phyloP scores from a whole-genome alignment of 2,329 filamentous ascomycete species.

The Aspergillus pseudoglaucus region DNA sequence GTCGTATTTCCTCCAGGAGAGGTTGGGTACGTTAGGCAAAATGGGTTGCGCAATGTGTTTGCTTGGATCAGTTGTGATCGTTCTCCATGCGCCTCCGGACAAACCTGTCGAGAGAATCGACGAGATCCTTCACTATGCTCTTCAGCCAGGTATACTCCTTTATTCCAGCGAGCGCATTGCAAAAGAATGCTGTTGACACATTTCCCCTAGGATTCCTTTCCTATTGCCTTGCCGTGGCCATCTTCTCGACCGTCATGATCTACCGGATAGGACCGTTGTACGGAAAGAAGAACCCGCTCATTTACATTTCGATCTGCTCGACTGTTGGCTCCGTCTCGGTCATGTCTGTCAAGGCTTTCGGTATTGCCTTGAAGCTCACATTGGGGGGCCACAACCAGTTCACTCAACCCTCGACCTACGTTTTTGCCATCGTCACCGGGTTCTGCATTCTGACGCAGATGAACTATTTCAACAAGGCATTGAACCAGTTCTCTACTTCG shows the following conservation, averaged over 20 bases:
- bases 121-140: conserved; percentile 81
- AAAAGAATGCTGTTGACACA: conserved; percentile 3
- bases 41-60: conserved; percentile 94
- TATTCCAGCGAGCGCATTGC: background rate
- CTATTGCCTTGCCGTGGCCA: conserved; percentile 71
- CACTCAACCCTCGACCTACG: conserved; percentile 87
- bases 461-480: conserved; percentile 99
- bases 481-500: conserved; percentile 93
- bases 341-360: conserved; percentile 98
- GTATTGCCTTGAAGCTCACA: conserved; percentile 93
- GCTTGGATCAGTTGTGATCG: conserved; percentile 93
- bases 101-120: conserved; percentile 87
- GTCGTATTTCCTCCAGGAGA: conserved; percentile 87
- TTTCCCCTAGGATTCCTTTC: conserved; percentile 69
- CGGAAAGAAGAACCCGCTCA: conserved; percentile 90
- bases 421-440: conserved; percentile 86
- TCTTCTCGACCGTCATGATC: conserved; percentile 90
- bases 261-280: conserved; percentile 85
- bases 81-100: conserved; percentile 92
- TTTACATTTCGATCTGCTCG: conserved; percentile 96
- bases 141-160: conserved; percentile 68
- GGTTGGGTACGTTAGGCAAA: conserved; percentile 83
- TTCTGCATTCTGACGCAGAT: conserved; percentile 98
- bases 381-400: conserved; percentile 94
- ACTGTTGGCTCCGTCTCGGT: conserved; percentile 95